Evolutionary conservation across 768 basidiomycete genomes (phyloP), one percentile per base, ranked within the genome.

Genomic region (Lactarius psammicola): DNA sequence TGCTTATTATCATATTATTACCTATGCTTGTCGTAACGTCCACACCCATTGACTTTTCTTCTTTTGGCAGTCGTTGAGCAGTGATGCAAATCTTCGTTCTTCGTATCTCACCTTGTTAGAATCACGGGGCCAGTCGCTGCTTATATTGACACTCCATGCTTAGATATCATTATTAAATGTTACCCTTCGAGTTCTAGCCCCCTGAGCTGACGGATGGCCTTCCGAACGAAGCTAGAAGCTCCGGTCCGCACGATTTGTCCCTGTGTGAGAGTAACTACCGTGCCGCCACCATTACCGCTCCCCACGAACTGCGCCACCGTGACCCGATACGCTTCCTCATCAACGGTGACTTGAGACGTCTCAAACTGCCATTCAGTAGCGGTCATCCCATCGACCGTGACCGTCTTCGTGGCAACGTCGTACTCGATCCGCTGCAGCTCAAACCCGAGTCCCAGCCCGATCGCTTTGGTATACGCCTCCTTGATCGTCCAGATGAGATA

Each of bases 401-500:
- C 78, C 7, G 75, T 65, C 64, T 84, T 81, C 33, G 78, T 71
- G 26, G 73, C 72, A 10, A 86, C 79, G 71, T 90, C 81, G 74
- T 86, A 92, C 72, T 92, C 86, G 66, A 94, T 83, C 26, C 91
- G 84, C 28, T 79, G 80, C 76, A 94, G 90, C 70, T 94, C 89
- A 72, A 93, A 93, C 2, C 91, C 88, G 17, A 95, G 82, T 0
- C 93, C 93, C 38, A 89, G 73, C 0, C 94, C 94, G 38, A 94
- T 80, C 2, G 92, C 90, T 76, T 95, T 95, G 7, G 90, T 92
- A 74, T 94, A 94, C 4, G 94, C 92, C 74, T 95, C 93, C 76
- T 95, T 95, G 73, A 92, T 76, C 8, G 94, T 94, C 93, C 93
- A 95, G 68, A 92, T 84, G 81, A 87, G 87, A 72, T 89, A 92